phyloP scores from a whole-genome alignment of 2,329 filamentous ascomycete species.

The Ascochyta koolunga region DNA sequence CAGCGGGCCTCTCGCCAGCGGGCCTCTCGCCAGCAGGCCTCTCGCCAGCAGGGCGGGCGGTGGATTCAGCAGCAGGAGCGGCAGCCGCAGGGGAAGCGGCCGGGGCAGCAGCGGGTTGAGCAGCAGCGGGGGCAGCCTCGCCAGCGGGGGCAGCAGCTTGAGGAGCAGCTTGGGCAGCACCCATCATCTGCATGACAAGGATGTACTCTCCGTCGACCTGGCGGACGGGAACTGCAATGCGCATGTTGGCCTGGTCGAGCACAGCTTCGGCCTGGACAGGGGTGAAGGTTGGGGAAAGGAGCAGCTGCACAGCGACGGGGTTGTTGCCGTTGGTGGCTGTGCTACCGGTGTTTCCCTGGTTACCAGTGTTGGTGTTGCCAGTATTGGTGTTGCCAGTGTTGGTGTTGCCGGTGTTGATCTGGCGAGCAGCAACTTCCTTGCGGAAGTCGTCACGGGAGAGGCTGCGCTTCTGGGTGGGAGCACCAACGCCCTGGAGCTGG shows the following conservation, averaged over 20 bases:
- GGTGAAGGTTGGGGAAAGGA: conserved; percentile 46
- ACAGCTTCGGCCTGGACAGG: conserved; percentile 43
- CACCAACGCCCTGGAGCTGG: conserved; percentile 33
- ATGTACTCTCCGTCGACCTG: conserved; percentile 48
- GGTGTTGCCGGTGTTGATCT: conserved; percentile 6
- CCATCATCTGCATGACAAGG: conserved; percentile 41
- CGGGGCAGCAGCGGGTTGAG: conserved; percentile 10
- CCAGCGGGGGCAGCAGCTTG: conserved; percentile 1
- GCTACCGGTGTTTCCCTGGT: conserved; percentile 22
- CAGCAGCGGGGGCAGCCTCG: conserved; percentile 13
- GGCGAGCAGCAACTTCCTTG: conserved; percentile 28
- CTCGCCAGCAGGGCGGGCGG: not conserved
- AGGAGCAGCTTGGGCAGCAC: conserved; percentile 15
- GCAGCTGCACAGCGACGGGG: conserved; percentile 42
- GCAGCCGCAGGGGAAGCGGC: not conserved
- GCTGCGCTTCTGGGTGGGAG: conserved; percentile 25
- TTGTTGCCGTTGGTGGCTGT: conserved; percentile 40
- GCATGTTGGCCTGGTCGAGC: conserved; percentile 45
- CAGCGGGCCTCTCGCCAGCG: conserved; percentile 1
- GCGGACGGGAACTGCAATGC: conserved; percentile 44
- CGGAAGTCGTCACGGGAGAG: conserved; percentile 33
- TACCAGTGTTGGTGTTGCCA: no score
- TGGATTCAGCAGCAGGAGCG: conserved; percentile 1
- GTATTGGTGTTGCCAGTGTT: not conserved
- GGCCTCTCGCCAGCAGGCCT: conserved; percentile 4